phyloP scores from a whole-genome alignment of 1,139 yeast species.

The Saccharomyces hybrid region DNA sequence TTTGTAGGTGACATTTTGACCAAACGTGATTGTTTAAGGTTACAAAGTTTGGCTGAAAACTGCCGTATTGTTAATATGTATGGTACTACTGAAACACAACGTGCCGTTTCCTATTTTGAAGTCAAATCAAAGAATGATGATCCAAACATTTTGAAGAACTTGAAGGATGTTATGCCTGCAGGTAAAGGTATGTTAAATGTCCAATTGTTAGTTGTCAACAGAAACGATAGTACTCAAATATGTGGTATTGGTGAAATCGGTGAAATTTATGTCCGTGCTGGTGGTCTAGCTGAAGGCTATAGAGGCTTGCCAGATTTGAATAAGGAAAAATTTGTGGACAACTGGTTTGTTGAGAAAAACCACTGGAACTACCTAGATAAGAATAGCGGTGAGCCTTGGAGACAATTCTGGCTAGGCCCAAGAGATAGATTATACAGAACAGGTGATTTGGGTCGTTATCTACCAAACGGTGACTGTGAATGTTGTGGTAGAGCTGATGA shows the following conservation, averaged over 20 bases:
- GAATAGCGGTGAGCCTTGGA: constrained; percentile 52
- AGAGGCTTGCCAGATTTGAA: constrained; percentile 85
- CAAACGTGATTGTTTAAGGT: constrained; percentile 88
- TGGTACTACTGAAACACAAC: constrained; percentile 98
- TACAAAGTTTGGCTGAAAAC: constrained; percentile 86
- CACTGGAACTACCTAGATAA: constrained; percentile 55
- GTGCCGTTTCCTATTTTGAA: constrained; percentile 92
- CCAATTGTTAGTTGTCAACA: constrained; percentile 85
- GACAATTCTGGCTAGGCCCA: constrained; percentile 82
- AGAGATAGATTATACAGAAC: constrained; percentile 94
- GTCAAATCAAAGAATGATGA: constrained; percentile 67
- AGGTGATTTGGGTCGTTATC: constrained; percentile 93
- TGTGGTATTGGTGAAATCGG: constrained; percentile 99
- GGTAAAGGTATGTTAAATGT: constrained; percentile 97
- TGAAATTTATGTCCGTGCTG: constrained; percentile 96
- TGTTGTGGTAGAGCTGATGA: constrained; percentile 99
- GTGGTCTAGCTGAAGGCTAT: constrained; percentile 95
- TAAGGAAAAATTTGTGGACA: constrained; percentile 75
- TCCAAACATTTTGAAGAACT: constrained; percentile 66
- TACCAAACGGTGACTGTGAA: constrained; percentile 96
- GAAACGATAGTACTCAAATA: constrained; percentile 76
- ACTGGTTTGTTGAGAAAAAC: constrained; percentile 70
- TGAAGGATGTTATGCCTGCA: constrained; percentile 96
- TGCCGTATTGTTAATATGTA: constrained; percentile 94
- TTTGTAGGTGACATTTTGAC: constrained; percentile 97